Evolutionary conservation across 2,329 filamentous ascomycete genomes (phyloP).

Genomic region (Aaosphaeria pasadenensis): DNA sequence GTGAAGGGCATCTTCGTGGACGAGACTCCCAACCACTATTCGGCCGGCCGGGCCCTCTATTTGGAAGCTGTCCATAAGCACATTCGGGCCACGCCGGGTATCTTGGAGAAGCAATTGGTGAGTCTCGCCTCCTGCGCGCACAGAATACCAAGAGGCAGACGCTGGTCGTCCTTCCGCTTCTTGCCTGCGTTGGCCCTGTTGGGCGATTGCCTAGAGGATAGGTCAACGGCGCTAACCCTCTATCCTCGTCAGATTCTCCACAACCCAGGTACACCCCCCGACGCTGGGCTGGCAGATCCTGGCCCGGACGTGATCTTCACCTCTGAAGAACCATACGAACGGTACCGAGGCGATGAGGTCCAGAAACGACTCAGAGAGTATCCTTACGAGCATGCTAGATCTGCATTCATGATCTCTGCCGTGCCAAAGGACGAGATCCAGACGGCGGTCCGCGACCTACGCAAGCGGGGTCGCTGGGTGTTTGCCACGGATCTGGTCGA

Average conservation of each 20-base stretch:
- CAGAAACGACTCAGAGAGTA: conserved; percentile 1
- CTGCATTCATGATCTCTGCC: conserved; percentile 2
- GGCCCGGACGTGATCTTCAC: conserved; percentile 2
- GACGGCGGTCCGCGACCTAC: neutral
- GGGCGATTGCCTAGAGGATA: too few species aligned
- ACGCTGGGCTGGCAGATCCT: conserved; percentile 1
- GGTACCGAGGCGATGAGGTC: neutral
- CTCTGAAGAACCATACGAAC: conserved; percentile 3
- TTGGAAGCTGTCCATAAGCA: too few species aligned
- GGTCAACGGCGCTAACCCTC: too few species aligned
- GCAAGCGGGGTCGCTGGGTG: neutral
- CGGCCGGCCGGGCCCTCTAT: neutral
- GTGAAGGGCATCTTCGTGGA: conserved; percentile 50
- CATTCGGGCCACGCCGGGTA: too few species aligned
- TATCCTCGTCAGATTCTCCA: conserved; percentile 2
- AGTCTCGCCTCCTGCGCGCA: too few species aligned
- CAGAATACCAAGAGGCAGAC: too few species aligned
- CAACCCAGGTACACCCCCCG: conserved; percentile 5
- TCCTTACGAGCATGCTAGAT: conserved; percentile 1
- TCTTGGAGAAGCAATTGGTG: too few species aligned
- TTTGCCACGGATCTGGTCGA: conserved; percentile 4
- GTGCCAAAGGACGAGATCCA: conserved; percentile 1
- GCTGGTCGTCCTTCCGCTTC: too few species aligned
- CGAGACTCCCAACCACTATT: conserved; percentile 37
- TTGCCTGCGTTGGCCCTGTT: too few species aligned